Conservation (phyloP, 2,329 filamentous ascomycete genomes). For the Penicillium sp. region DNA sequence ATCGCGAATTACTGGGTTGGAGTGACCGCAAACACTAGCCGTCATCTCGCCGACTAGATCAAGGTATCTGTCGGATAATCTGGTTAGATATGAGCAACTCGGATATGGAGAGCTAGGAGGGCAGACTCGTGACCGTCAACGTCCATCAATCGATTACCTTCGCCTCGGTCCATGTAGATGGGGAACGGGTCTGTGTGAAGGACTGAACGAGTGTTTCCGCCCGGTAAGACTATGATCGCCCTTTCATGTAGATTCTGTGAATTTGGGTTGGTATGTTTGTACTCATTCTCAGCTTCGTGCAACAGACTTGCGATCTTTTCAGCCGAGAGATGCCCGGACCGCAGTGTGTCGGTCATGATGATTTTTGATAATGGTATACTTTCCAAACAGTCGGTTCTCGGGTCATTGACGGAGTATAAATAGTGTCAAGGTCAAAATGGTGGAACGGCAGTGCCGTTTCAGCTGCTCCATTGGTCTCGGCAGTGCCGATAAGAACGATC, state of each 20-base stretch:
- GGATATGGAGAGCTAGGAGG: background rate
- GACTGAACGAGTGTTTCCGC: slow-evolving; percentile 33
- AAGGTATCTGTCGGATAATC: slow-evolving; percentile 40
- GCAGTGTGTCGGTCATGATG: background rate
- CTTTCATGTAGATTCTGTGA: slow-evolving; percentile 15
- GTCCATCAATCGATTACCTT: slow-evolving; percentile 10
- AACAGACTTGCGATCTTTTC: background rate
- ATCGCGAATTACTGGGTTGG: slow-evolving; percentile 52
- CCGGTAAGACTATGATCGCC: slow-evolving; percentile 25
- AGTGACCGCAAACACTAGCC: slow-evolving; percentile 66
- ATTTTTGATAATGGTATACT: background rate
- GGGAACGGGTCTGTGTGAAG: slow-evolving; percentile 21
- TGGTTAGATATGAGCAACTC: background rate
- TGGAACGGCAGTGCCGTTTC: background rate
- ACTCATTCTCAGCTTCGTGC: background rate
- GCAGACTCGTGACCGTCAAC: slow-evolving; percentile 17
- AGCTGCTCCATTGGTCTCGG: background rate
- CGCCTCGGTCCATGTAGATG: slow-evolving; percentile 12
- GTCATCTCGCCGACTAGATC: slow-evolving; percentile 65
- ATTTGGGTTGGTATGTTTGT: slow-evolving; percentile 1
- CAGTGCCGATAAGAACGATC: background rate
- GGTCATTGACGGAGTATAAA: background rate
- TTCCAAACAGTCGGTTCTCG: background rate
- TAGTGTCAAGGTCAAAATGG: background rate
- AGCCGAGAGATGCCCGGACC: background rate